Percentiles rank a stretch among this genome's conserved stretches.
These are phyloP conservation scores for Microdochium trichocladiopsis DNA, from an alignment of 2,329 filamentous ascomycete species.

Conservation along the genomic window DNA sequence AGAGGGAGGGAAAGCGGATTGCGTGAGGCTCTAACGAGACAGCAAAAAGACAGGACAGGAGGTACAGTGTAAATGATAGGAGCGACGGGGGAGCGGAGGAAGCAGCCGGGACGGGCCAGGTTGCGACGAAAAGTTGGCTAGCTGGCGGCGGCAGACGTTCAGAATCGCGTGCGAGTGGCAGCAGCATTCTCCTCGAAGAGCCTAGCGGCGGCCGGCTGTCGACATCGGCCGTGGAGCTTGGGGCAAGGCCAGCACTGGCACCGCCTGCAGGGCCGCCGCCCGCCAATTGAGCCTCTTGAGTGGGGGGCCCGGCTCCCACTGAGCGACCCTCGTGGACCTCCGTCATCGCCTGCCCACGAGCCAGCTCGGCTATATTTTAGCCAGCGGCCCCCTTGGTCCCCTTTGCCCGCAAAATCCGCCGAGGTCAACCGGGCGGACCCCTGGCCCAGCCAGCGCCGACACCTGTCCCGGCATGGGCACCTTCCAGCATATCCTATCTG, in stretches of 20 bases:
- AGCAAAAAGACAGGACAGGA: constrained; percentile 12
- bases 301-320: not conserved
- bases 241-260: not conserved
- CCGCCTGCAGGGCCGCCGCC: not conserved
- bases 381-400: not conserved
- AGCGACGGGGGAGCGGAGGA: constrained; percentile 8
- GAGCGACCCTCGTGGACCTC: constrained; percentile 1
- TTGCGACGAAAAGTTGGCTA: constrained; percentile 15
- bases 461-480: too few relatives aligned
- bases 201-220: not conserved
- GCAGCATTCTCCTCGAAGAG: too few relatives aligned
- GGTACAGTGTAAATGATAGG: constrained; percentile 3
- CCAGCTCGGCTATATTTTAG: constrained; percentile 2
- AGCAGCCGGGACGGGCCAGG: constrained; percentile 9
- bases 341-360: constrained; percentile 1
- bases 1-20: constrained; percentile 4
- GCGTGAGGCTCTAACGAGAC: constrained; percentile 5
- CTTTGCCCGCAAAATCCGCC: not conserved
- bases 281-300: constrained; percentile 3
- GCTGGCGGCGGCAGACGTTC: not conserved
- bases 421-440: not conserved
- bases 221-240: not conserved
- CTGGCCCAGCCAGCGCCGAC: not conserved
- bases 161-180: too few relatives aligned
- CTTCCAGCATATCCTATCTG: too few relatives aligned